Percentiles rank a stretch among this genome's conserved stretches.
Evolutionary conservation across 768 basidiomycete species (phyloP).

Genomic region (Kockovaella imperatae): DNA sequence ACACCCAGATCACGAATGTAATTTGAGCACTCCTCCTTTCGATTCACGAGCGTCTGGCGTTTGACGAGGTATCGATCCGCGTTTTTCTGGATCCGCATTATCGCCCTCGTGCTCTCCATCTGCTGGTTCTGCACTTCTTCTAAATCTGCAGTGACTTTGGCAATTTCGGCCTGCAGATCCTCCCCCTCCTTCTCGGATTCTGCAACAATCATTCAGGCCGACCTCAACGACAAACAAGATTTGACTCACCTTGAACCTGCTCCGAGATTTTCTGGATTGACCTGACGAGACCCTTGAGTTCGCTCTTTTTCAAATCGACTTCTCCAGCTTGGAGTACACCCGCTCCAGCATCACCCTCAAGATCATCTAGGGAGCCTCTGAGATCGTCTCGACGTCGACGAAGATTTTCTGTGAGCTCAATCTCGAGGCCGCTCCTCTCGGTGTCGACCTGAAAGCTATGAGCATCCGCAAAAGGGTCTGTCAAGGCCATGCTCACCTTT

Average conservation of each 20-base stretch:
- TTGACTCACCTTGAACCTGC: conserved; percentile 52
- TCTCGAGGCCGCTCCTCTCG: conserved; percentile 73
- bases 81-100: conserved; percentile 87
- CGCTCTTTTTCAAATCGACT: conserved; percentile 51
- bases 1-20: conserved; percentile 95
- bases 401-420: conserved; percentile 85
- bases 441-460: conserved; percentile 55
- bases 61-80: conserved; percentile 92
- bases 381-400: conserved; percentile 72
- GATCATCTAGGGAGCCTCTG: conserved; percentile 64
- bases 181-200: conserved; percentile 54
- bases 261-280: conserved; percentile 58
- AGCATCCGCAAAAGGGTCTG: background rate
- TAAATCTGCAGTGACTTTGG: conserved; percentile 47
- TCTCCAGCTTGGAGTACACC: conserved; percentile 58
- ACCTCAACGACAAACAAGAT: background rate
- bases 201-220: conserved; percentile 32
- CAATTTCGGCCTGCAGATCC: conserved; percentile 51
- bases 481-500: conserved; percentile 52
- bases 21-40: conserved; percentile 90
- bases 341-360: conserved; percentile 53
- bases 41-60: conserved; percentile 68
- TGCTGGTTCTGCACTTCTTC: conserved; percentile 77
- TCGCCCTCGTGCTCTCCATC: conserved; percentile 72
- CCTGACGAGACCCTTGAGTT: conserved; percentile 59